These are phyloP conservation scores for Ampelocalamus luodianensis DNA, from an alignment of 176 grass and related monocot genomes.

Conservation along the genomic window DNA sequence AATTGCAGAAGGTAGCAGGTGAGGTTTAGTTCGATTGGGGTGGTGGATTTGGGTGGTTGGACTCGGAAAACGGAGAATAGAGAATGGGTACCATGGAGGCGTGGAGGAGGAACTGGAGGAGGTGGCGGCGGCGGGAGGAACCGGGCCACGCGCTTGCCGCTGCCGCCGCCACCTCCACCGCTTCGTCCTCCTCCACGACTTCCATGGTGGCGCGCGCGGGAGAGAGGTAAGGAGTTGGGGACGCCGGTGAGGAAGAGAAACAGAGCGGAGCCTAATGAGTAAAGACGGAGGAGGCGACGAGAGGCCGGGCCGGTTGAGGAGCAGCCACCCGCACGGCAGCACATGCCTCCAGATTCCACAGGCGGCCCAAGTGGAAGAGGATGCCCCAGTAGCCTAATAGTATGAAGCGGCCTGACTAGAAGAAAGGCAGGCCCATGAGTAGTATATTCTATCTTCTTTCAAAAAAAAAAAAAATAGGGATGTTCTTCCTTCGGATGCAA, in stretches of 20 bases:
- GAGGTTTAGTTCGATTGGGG: background rate
- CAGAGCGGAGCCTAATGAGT: background rate
- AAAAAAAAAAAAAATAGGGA: too few relatives aligned
- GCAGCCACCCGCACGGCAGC: background rate
- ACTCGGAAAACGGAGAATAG: background rate
- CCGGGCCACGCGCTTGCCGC: constrained; percentile 35
- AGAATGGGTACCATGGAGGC: constrained; percentile 34
- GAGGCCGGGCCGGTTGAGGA: background rate
- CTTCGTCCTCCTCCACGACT: background rate
- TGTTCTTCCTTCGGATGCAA: too few relatives aligned
- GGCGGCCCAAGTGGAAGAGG: background rate
- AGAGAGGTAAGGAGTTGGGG: background rate
- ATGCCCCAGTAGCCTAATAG: background rate
- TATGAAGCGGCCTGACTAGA: too few relatives aligned
- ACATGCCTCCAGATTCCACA: background rate
- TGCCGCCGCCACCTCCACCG: background rate
- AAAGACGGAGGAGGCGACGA: background rate
- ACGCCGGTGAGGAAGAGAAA: background rate
- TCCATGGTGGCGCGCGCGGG: constrained; percentile 31
- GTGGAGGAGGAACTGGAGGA: constrained; percentile 59
- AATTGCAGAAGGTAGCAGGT: background rate
- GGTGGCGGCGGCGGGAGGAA: constrained; percentile 31
- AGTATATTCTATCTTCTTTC: too few relatives aligned
- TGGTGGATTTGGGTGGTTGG: background rate
- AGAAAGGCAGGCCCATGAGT: too few relatives aligned